Conservation (phyloP, 345 rosid species). For the Arabidopsis suecica region DNA sequence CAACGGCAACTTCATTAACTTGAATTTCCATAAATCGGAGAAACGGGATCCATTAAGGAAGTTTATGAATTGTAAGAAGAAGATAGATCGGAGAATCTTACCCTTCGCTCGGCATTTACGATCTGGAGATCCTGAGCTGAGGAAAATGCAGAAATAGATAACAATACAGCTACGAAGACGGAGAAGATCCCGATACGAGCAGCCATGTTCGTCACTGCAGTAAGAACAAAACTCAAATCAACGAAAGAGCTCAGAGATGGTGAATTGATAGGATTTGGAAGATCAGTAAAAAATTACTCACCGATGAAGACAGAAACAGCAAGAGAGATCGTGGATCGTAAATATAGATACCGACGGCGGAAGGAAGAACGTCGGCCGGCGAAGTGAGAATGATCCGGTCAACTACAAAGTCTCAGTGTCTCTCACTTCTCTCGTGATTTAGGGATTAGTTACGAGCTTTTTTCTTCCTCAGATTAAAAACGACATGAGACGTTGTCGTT, state of each 20-base stretch:
- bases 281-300: slow-evolving; percentile 19
- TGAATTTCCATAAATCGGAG: neutral
- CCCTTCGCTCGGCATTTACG: slow-evolving; percentile 91
- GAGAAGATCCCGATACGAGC: slow-evolving; percentile 50
- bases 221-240: slow-evolving; percentile 20
- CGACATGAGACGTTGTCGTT: neutral
- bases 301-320: neutral
- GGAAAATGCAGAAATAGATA: slow-evolving; percentile 49
- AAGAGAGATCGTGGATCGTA: neutral
- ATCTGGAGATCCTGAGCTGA: slow-evolving; percentile 64
- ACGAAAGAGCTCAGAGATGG: slow-evolving; percentile 28
- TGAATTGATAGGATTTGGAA: neutral
- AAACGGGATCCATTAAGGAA: slow-evolving; percentile 16
- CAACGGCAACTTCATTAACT: neutral
- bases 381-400: slow-evolving; percentile 43
- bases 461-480: slow-evolving; percentile 17
- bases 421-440: slow-evolving; percentile 35
- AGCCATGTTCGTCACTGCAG: slow-evolving; percentile 53
- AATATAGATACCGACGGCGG: slow-evolving; percentile 8
- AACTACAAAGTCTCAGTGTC: slow-evolving; percentile 45
- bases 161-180: slow-evolving; percentile 43
- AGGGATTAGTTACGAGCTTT: slow-evolving; percentile 1
- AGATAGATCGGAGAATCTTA: slow-evolving; percentile 45
- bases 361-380: slow-evolving; percentile 33
- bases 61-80: slow-evolving; percentile 10